These are phyloP conservation scores for Penicillium crystallinum DNA, from an alignment of 495 filamentous ascomycete species.

Conservation along the genomic window DNA sequence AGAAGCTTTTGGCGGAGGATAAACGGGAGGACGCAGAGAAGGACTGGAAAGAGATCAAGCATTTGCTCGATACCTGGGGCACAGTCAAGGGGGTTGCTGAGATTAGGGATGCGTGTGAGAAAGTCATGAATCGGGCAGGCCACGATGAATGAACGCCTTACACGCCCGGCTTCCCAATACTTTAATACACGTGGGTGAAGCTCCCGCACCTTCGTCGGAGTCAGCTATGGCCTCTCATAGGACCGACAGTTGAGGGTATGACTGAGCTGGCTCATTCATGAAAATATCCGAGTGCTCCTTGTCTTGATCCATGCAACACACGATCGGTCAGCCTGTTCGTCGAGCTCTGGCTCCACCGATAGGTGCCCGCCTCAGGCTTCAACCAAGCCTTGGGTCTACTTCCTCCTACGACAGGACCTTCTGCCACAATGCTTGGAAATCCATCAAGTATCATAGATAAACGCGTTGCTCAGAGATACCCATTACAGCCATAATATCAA, in stretches of 20 bases:
- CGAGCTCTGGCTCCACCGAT: background rate
- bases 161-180: background rate
- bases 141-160: constrained; percentile 25
- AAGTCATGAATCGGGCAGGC: constrained; percentile 40
- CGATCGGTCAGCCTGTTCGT: background rate
- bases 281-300: background rate
- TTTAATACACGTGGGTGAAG: background rate
- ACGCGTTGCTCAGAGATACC: constrained; percentile 10
- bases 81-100: constrained; percentile 57
- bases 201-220: background rate
- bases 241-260: background rate
- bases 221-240: too few species aligned
- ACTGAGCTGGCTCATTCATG: background rate
- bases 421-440: background rate
- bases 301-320: background rate
- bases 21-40: constrained; percentile 49
- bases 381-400: background rate
- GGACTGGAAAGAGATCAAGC: constrained; percentile 52
- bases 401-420: background rate
- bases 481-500: constrained; percentile 3
- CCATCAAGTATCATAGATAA: constrained; percentile 1
- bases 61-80: constrained; percentile 49
- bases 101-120: constrained; percentile 54
- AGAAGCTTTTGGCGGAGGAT: constrained; percentile 45
- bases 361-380: background rate